Evolutionary conservation across 371 early-diverging fungal species (phyloP), one percentile per base, ranked within the genome.

Genomic region (Actinomortierella ambigua): DNA sequence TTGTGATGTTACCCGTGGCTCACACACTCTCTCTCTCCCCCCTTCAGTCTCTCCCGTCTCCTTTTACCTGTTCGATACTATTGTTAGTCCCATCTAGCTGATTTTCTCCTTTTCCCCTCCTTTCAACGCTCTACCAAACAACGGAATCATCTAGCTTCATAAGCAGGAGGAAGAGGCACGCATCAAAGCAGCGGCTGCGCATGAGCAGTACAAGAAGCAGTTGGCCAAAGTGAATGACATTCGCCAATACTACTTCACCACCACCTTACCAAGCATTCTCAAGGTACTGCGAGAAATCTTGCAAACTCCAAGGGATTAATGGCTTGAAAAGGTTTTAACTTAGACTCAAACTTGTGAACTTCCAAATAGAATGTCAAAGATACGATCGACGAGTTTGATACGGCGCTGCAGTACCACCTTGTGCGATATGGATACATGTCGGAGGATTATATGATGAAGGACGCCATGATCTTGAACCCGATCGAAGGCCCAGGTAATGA

Each of bases 151-250:
- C 47, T 68, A 90, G 91, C 77, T 88, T 34, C 79, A 87, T 28
- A 82, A 82, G 54, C 68, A 75, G 41, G 90, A 90, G 59, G 91
- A 91, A 50, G 93, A 91, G 40, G 87, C 90, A 5, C 78, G 85
- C 50, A 60, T 70, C 3, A 85, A 87, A 50, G 93, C 91, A 1
- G 78, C 85, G 9, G 48, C 73, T 2, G 85, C 90, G 0, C 91
- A 94, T 66, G 87, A 88, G 20, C 82, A 82, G 44, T 93, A 93
- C 75, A 88, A 88, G 65, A 50, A 69, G 34, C 92, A 91, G 54
- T 77, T 92, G 13, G 71, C 75, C 5, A 51, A 73, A 48, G 85
- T 92, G 20, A 90, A 90, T 60, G 67, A 68, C 11, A 61, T 83
- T 23, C 82, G 92, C 0, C 78, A 82, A 34, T 82, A 81, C 13